Percentiles rank a stretch among this genome's conserved stretches.
Evolutionary conservation across 1,284 basidiomycete species (phyloP).

Genomic region (Heterobasidion annosum): DNA sequence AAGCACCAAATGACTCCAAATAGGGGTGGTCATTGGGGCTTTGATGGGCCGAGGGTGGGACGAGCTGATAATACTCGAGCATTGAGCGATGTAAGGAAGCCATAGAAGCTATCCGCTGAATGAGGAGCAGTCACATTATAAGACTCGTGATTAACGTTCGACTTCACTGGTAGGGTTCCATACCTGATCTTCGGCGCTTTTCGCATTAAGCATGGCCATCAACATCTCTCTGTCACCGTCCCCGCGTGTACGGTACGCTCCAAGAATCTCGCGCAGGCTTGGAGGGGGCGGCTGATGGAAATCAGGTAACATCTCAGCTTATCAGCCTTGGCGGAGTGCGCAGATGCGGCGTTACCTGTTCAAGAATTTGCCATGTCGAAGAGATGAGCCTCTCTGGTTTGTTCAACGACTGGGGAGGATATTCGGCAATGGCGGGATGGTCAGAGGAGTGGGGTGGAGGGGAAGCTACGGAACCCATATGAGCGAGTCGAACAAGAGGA

Average conservation of each 20-base stretch:
- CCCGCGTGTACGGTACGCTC: conserved; percentile 74
- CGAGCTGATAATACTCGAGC: conserved; percentile 47
- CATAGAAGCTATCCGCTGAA: conserved; percentile 58
- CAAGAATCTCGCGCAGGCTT: conserved; percentile 73
- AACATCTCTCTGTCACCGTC: conserved; percentile 88
- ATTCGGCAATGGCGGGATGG: conserved; percentile 16
- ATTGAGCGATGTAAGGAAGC: conserved; percentile 61
- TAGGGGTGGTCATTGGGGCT: not conserved
- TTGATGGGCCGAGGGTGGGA: conserved; percentile 2
- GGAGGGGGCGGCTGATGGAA: conserved; percentile 58
- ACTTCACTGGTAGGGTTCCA: conserved; percentile 12
- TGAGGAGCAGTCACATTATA: conserved; percentile 6
- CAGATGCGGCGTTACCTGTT: conserved; percentile 31
- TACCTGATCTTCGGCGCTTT: conserved; percentile 84
- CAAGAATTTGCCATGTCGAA: conserved; percentile 36
- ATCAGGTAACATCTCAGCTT: conserved; percentile 15
- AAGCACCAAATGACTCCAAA: not conserved
- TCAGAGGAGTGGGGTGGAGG: conserved; percentile 11
- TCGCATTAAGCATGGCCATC: conserved; percentile 81
- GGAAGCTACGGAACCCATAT: conserved; percentile 9
- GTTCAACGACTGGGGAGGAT: conserved; percentile 16
- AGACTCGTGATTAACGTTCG: conserved; percentile 6
- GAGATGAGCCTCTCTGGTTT: conserved; percentile 22
- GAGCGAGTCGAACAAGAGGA: conserved; percentile 1
- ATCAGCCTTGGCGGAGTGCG: conserved; percentile 11